Evolutionary conservation across 768 basidiomycete genomes (phyloP), one percentile per base, ranked within the genome.

Genomic region (Leccinum imitatum): DNA sequence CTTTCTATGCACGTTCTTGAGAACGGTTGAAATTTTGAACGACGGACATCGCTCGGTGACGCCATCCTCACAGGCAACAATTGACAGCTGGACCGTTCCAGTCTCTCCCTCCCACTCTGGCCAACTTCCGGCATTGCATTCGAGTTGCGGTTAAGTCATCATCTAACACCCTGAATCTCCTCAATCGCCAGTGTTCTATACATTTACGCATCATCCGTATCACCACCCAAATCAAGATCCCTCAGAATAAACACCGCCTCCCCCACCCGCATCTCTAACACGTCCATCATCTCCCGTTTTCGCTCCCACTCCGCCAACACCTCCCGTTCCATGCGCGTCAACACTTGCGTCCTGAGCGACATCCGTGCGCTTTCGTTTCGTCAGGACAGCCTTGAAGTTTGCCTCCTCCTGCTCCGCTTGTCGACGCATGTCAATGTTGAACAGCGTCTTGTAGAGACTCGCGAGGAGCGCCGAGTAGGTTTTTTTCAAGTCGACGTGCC

Each of bases 401-500:
- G 83, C 76, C 53, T 84, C 84, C 59, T 89, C 88, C 60, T 84
- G 76, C 71, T 98, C 95, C 7, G 86, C 82, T 61, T 84, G 81
- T 61, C 87, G 81, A 51, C 95, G 84, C 66, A 82, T 79, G 30
- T 85, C 79, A 62, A 97, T 86, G 71, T 99, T 98, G 71, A 84
- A 93, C 57, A 98, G 70, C 0, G 91, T 93, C 75, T 98, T 96
- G 81, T 95, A 30, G 27, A 30, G 27, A 30, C 27, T 84, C 31
- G 84, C 83, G 15, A 96, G 77, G 21, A 97, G 80, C 13, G 87
- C 80, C 21, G 89, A 85, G 68, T 91, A 93, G 11, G 91, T 90
- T 70, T 94, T 91, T 37, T 82, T 78, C 8, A 92, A 80, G 75
- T 98, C 93, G 54, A 97, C 91, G 72, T 89, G 89, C 96, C 95